These are phyloP conservation scores for Boletus reticuloceps DNA, from an alignment of 768 basidiomycete genomes.

Conservation along the genomic window DNA sequence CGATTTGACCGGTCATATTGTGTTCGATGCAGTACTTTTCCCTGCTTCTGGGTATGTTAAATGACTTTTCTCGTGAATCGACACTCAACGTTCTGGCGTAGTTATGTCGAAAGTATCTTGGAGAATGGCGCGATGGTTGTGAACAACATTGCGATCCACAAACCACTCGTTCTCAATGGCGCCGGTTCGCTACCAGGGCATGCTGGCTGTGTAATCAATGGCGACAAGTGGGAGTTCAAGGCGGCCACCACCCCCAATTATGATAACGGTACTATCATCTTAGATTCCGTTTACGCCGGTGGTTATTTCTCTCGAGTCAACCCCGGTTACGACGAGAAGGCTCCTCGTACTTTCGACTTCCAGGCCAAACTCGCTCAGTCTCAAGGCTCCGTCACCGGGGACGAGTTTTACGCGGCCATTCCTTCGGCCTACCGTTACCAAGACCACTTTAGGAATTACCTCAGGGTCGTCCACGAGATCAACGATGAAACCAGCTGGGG, in stretches of 20 bases:
- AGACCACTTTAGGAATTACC: slow-evolving; percentile 26
- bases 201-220: slow-evolving; percentile 25
- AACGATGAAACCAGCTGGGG: slow-evolving; percentile 27
- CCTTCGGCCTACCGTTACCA: slow-evolving; percentile 22
- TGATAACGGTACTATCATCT: slow-evolving; percentile 21
- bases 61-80: background rate
- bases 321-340: slow-evolving; percentile 23
- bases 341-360: slow-evolving; percentile 24
- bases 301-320: slow-evolving; percentile 27
- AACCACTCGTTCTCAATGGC: slow-evolving; percentile 26
- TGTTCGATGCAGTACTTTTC: slow-evolving; percentile 45
- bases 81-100: slow-evolving; percentile 1
- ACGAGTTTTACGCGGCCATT: slow-evolving; percentile 18
- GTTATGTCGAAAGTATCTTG: slow-evolving; percentile 30
- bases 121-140: slow-evolving; percentile 34
- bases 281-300: slow-evolving; percentile 31
- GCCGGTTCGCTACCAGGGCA: slow-evolving; percentile 17
- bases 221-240: slow-evolving; percentile 30
- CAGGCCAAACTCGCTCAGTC: slow-evolving; percentile 19
- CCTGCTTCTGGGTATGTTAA: slow-evolving; percentile 44
- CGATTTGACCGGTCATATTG: slow-evolving; percentile 42
- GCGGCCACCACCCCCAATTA: slow-evolving; percentile 25
- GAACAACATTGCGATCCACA: slow-evolving; percentile 27
- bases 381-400: slow-evolving; percentile 13
- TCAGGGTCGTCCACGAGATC: slow-evolving; percentile 28